Base-by-base conservation (phyloP, 805 yeast genomes). In the Yarrowia osloensis region DNA sequence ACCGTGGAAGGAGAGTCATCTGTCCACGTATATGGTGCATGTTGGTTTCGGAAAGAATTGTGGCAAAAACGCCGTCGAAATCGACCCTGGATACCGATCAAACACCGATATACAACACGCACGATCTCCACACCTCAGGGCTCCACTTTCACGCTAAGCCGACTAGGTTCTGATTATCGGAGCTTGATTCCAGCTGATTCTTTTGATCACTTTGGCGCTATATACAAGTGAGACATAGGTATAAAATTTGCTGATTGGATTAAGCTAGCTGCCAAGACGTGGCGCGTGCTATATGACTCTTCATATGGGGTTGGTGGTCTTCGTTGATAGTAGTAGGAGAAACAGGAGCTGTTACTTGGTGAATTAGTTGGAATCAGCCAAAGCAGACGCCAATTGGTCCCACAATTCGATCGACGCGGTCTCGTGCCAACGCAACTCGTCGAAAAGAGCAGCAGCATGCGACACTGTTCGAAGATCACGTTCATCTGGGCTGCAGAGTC, bases 401-500 rank as follows among this genome's bases (percentile, higher is more conserved):
- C 9, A 40, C 15, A 15, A 15, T 21, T 40, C 11, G 2, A 11
- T 40, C 4, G 5, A 15, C 19, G 2, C 5, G 49, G 49, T 44
- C 49, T 44, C 49, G 49, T 44, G 49, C 49, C 12, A 28, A 40
- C 44, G 44, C 15, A 19, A 9, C 19, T 13, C 9, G 7, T 8
- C 22, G 11, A 21, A 21, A 37, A 37, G 9, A 17, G 42, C 42
- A n/a, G 17, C 42, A 7, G 46, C 46, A 40, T 40, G 46, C 26
- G 26, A 40, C 47, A 15, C 19, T 24, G 17, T 17, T 46, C 17
- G 54, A 19, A 47, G 54, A 47, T 47, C 54, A 47, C 35, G 54
- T 47, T 47, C 54, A 47, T 47, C 54, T 28, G 21, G 50, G 50
- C 54, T 47, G 22, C n/a, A 19, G 15, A 12, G 54, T 47, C 54